Evolutionary conservation across 805 yeast species (phyloP).

Genomic region (Candida coquimbonensis): DNA sequence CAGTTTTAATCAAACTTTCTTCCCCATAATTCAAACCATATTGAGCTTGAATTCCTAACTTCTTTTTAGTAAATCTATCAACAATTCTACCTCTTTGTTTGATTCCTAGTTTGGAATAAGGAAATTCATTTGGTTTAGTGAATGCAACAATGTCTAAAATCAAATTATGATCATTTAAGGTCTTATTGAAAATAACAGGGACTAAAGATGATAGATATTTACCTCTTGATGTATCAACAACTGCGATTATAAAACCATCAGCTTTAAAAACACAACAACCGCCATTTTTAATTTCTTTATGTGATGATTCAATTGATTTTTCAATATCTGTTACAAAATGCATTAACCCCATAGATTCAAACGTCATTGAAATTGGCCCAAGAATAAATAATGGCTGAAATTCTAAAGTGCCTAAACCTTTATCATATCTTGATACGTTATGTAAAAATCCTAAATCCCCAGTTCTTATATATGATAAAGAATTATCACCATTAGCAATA

Average conservation of each 20-base stretch:
- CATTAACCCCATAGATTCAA: conserved; percentile 85
- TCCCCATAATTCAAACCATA: conserved; percentile 66
- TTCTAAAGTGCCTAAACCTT: conserved; percentile 30
- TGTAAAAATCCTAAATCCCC: conserved; percentile 94
- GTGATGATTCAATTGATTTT: conserved; percentile 49
- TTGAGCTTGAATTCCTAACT: conserved; percentile 33
- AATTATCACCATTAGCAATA: conserved; percentile 57
- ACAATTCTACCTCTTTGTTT: conserved; percentile 71
- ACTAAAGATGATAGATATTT: conserved; percentile 63
- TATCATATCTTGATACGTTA: conserved; percentile 45
- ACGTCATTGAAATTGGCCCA: conserved; percentile 79
- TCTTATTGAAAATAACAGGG: conserved; percentile 73
- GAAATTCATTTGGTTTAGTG: conserved; percentile 55
- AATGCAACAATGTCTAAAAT: conserved; percentile 81
- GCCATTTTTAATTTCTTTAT: conserved; percentile 37
- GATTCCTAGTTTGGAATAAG: conserved; percentile 64
- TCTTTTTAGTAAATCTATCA: conserved; percentile 44
- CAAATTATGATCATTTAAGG: conserved; percentile 75
- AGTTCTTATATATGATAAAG: conserved; percentile 68
- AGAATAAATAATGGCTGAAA: conserved; percentile 79
- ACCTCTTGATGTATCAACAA: conserved; percentile 55
- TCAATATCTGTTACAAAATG: conserved; percentile 88
- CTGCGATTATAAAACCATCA: conserved; percentile 69
- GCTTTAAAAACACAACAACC: conserved; percentile 75
- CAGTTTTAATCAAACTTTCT: conserved; percentile 47